phyloP scores from a whole-genome alignment of 208 protist genomes.

The Naegleria lovaniensis region DNA sequence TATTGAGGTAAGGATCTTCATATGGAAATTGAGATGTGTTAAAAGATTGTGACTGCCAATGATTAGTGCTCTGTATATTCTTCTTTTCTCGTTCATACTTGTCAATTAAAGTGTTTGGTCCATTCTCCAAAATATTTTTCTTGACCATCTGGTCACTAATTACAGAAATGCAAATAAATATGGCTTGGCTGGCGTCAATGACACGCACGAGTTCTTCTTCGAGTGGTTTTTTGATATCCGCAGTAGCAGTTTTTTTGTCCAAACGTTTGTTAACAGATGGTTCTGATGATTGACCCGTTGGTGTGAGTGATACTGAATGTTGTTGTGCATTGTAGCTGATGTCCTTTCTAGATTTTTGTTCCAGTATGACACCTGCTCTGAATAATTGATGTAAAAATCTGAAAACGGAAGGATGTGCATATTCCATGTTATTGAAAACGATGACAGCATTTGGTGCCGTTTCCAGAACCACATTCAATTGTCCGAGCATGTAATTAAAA shows the following conservation, averaged over 20 bases:
- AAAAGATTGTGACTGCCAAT: not conserved
- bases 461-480: not conserved
- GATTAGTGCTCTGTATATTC: not conserved
- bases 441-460: not conserved
- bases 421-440: slow-evolving; percentile 1
- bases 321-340: too few relatives aligned
- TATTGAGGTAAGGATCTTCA: not conserved
- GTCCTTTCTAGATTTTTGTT: not conserved
- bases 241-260: not conserved
- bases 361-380: not conserved
- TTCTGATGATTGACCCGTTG: not conserved
- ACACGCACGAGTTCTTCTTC: not conserved
- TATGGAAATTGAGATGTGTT: not conserved
- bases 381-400: slow-evolving; percentile 6
- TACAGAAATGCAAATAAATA: slow-evolving; percentile 17
- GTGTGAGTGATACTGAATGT: not conserved
- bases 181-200: not conserved
- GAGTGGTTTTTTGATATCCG: not conserved
- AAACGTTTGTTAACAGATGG: not conserved
- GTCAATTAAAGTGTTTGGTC: not conserved
- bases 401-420: not conserved
- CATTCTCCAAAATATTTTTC: not conserved
- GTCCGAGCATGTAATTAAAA: not conserved
- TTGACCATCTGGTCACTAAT: not conserved
- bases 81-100: not conserved